Percentiles rank a stretch among this genome's conserved stretches.
These are phyloP conservation scores for Oropetium thomaeum DNA, from an alignment of 176 grass and related monocot genomes.

Conservation along the genomic window DNA sequence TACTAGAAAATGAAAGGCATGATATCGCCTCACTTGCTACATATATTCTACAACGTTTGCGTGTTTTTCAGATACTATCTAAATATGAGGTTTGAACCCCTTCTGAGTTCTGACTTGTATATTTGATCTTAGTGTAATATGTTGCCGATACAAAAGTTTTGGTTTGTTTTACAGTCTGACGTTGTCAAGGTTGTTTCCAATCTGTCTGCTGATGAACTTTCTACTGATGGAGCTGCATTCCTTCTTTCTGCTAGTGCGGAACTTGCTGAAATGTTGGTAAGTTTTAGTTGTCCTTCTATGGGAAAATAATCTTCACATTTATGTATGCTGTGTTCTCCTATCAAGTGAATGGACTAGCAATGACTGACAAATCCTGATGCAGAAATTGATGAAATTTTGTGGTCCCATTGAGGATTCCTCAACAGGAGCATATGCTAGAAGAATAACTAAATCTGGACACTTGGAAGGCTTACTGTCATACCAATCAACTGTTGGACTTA, in stretches of 20 bases:
- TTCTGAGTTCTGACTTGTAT: constrained; percentile 8
- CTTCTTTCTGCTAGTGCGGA: constrained; percentile 65
- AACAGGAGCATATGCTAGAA: constrained; percentile 51
- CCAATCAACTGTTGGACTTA: constrained; percentile 62
- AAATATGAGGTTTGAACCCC: constrained; percentile 73
- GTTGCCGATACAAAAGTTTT: constrained; percentile 24
- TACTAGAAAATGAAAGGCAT: constrained; percentile 86
- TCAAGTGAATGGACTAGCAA: constrained; percentile 9
- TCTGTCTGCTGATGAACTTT: constrained; percentile 46
- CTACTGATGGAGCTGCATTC: constrained; percentile 46
- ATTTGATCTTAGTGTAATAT: constrained; percentile 26
- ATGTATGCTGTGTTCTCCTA: constrained; percentile 14
- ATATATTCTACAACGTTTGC: constrained; percentile 76
- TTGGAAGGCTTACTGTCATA: constrained; percentile 80
- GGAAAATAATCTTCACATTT: constrained; percentile 12
- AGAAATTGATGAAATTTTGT: constrained; percentile 79
- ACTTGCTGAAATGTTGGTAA: constrained; percentile 79
- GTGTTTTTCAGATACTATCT: constrained; percentile 79
- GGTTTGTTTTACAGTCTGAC: constrained; percentile 69
- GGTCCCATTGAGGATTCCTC: constrained; percentile 86
- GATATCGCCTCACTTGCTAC: constrained; percentile 70
- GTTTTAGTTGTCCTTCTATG: constrained; percentile 26
- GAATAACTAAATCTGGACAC: constrained; percentile 52
- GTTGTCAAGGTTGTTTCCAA: constrained; percentile 58
- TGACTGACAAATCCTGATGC: constrained; percentile 48